Percentiles rank a stretch among this genome's conserved stretches.
Conservation (phyloP, 2,329 filamentous ascomycete species). For the Geosmithia putterillii region DNA sequence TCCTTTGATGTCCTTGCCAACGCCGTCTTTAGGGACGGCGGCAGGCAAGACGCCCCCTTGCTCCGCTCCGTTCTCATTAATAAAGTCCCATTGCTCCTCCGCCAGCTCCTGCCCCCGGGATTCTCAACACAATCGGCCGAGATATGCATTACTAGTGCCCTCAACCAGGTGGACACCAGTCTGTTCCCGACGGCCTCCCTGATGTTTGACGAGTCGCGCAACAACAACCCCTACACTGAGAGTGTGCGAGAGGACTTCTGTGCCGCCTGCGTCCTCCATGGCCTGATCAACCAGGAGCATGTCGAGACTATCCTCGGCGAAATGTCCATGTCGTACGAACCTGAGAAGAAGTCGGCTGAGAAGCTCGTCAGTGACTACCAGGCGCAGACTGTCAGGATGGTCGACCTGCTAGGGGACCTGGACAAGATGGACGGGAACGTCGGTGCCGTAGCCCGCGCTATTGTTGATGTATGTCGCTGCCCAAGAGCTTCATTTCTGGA, state of each 20-base stretch:
- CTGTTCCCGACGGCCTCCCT: slow-evolving; percentile 51
- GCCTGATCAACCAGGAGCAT: slow-evolving; percentile 64
- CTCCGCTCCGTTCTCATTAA: slow-evolving; percentile 78
- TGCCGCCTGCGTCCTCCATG: slow-evolving; percentile 80
- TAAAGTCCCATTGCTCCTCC: slow-evolving; percentile 43
- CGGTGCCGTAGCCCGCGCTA: slow-evolving; percentile 68
- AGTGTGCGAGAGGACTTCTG: slow-evolving; percentile 63
- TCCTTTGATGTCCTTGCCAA: slow-evolving; percentile 87
- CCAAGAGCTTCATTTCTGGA: no score
- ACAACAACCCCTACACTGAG: slow-evolving; percentile 43
- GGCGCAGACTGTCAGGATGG: slow-evolving; percentile 61
- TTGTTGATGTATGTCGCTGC: slow-evolving; percentile 50
- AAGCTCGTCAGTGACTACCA: slow-evolving; percentile 67
- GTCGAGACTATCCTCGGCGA: slow-evolving; percentile 76
- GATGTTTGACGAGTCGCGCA: slow-evolving; percentile 48
- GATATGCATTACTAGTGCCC: slow-evolving; percentile 57
- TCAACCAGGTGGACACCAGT: slow-evolving; percentile 72
- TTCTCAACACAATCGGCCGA: slow-evolving; percentile 64
- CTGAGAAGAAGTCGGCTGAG: slow-evolving; percentile 68
- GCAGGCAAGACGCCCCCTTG: slow-evolving; percentile 50
- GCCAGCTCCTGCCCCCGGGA: slow-evolving; percentile 47
- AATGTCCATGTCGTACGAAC: slow-evolving; percentile 67
- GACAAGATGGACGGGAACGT: slow-evolving; percentile 89
- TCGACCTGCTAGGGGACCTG: slow-evolving; percentile 67
- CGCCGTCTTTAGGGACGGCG: slow-evolving; percentile 57